phyloP scores from a whole-genome alignment of 768 basidiomycete species.

The Lanmaoa pseudosensibilis region DNA sequence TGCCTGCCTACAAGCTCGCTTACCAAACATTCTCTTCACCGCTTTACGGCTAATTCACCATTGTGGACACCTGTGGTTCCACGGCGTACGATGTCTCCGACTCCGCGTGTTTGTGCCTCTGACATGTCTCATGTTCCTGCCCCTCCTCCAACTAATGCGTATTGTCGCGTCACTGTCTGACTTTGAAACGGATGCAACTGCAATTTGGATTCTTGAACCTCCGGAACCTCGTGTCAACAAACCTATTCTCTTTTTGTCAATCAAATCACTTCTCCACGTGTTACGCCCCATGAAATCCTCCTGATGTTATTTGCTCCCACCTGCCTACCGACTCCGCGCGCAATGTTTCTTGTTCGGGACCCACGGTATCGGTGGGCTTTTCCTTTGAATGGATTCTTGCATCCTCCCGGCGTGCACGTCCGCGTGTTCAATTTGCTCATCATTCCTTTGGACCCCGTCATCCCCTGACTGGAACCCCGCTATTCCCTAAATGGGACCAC shows the following conservation, averaged over 20 bases:
- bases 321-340: background rate
- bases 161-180: constrained; percentile 3
- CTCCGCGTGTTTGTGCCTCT: constrained; percentile 9
- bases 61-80: background rate
- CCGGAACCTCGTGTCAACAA: constrained; percentile 30
- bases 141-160: background rate
- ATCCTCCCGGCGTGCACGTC: background rate
- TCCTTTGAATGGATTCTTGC: constrained; percentile 1
- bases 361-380: constrained; percentile 3
- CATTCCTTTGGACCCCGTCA: constrained; percentile 4
- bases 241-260: constrained; percentile 6
- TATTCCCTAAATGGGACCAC: constrained; percentile 14
- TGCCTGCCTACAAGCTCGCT: constrained; percentile 15
- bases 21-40: constrained; percentile 17
- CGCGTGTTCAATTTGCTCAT: constrained; percentile 1
- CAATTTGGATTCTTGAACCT: constrained; percentile 24
- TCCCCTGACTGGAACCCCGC: constrained; percentile 1
- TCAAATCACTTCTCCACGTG: constrained; percentile 3
- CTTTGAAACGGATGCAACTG: constrained; percentile 19
- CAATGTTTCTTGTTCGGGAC: constrained; percentile 18
- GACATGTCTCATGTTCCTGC: constrained; percentile 13
- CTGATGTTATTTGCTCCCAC: background rate
- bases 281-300: background rate
- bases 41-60: constrained; percentile 9
- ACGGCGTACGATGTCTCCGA: constrained; percentile 24